Conservation (phyloP, 2,329 filamentous ascomycete genomes). For the Penicillium sp. region DNA sequence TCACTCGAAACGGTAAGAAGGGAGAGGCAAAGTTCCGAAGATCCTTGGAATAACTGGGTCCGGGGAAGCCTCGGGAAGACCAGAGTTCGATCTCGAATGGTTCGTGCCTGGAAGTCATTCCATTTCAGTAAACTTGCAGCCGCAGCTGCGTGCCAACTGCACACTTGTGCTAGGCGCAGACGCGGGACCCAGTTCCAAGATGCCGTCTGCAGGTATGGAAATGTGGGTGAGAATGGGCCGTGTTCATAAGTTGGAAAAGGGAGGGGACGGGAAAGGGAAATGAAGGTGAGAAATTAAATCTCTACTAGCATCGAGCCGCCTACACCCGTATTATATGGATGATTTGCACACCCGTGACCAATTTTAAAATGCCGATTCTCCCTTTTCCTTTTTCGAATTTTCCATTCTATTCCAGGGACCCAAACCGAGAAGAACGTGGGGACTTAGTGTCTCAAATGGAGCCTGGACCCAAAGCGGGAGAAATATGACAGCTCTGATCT, state of each 20-base stretch:
- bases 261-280: neutral
- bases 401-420: neutral
- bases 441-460: conserved; percentile 18
- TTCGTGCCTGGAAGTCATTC: conserved; percentile 16
- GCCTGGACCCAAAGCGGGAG: conserved; percentile 11
- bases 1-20: conserved; percentile 19
- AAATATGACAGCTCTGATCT: conserved; percentile 37
- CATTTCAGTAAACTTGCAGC: conserved; percentile 14
- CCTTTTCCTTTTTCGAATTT: neutral
- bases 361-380: neutral
- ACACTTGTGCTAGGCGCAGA: conserved; percentile 19
- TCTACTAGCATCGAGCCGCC: neutral
- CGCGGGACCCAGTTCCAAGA: conserved; percentile 6
- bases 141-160: conserved; percentile 19
- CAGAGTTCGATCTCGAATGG: conserved; percentile 16
- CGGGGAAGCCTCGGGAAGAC: conserved; percentile 18
- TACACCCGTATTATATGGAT: neutral
- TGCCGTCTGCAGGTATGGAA: conserved; percentile 12
- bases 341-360: neutral
- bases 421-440: neutral
- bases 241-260: neutral
- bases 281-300: neutral
- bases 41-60: conserved; percentile 15
- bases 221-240: conserved; percentile 1
- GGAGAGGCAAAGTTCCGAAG: conserved; percentile 7